Base-by-base conservation (phyloP, 2,329 filamentous ascomycete species). In the Scortechinia acanthostroma region DNA sequence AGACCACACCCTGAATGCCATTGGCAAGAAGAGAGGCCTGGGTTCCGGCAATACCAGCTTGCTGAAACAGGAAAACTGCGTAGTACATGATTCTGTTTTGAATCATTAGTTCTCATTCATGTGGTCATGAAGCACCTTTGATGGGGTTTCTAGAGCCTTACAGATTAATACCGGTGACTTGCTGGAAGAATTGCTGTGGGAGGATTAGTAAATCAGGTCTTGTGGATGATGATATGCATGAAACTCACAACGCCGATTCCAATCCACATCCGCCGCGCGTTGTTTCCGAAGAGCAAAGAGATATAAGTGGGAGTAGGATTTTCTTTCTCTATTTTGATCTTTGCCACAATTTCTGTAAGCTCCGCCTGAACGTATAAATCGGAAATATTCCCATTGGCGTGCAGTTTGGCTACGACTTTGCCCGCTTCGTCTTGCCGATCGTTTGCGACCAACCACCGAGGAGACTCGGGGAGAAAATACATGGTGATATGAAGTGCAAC, bases 41-140 rank as follows among this genome's bases (percentile, higher is more conserved):
- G 1, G 50, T 53, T 2, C 42, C 49, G 10, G 45, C 47, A 16
- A 59, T 50, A 2, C 57, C 57, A 16, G 56, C 56, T 43, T 58
- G 55, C 35, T 54, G 50, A 43, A 59, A 59, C 3, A 59, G 48
- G 21, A 58, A 56, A 0, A 58, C 56, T 1, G 57, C 57, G 23
- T 59, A 59, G 45, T 59, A 59, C 44, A 59, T 54, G 42, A 54
- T 55, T 19, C 53, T 55, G 17, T 5, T 2, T 30, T 13, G 21
- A 22, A 47, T 23, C n/a, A 28, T 37, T 13, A 43, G n/a, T n/a
- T n/a, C n/a, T n/a, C n/a, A n/a, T n/a, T n/a, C n/a, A n/a, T n/a
- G n/a, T n/a, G 3, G 13, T 6, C 19, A 13, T 10, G 4, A 14
- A 37, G 4, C 21, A 17, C 6, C 13, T 13, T 13, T n/a, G n/a